A percentile compares a stretch with the other conserved stretches of the same genome.
These are phyloP conservation scores for Fusarium tanahbumbuense DNA, from an alignment of 2,329 filamentous ascomycete genomes.

Conservation along the genomic window DNA sequence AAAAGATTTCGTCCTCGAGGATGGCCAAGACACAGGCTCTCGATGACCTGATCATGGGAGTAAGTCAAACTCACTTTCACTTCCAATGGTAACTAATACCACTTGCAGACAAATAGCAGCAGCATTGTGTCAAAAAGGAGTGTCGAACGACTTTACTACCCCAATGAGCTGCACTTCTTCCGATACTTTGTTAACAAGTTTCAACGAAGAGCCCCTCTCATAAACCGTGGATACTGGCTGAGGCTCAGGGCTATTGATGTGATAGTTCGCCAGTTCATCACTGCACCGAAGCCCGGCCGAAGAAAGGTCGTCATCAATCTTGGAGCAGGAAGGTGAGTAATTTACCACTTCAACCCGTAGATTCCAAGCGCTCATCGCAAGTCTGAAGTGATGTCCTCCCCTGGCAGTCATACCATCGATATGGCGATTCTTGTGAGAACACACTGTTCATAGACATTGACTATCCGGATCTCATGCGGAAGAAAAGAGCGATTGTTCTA, in stretches of 20 bases:
- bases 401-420: constrained; percentile 81
- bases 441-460: constrained; percentile 86
- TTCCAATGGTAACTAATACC: constrained; percentile 5
- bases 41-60: constrained; percentile 68
- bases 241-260: constrained; percentile 85
- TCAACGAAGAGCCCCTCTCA: constrained; percentile 84
- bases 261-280: constrained; percentile 79
- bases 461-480: constrained; percentile 81
- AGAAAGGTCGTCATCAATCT: constrained; percentile 85
- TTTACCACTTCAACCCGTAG: not conserved
- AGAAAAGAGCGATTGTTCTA: constrained; percentile 76
- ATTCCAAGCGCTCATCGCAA: constrained; percentile 9
- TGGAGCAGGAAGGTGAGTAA: constrained; percentile 86
- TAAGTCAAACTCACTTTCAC: constrained; percentile 50
- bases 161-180: constrained; percentile 83
- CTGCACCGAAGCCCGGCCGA: constrained; percentile 56
- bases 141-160: constrained; percentile 88
- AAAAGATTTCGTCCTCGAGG: constrained; percentile 18
- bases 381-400: constrained; percentile 81
- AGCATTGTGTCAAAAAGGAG: constrained; percentile 93
- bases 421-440: constrained; percentile 67
- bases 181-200: constrained; percentile 88
- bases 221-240: constrained; percentile 90
- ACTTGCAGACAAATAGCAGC: constrained; percentile 81
- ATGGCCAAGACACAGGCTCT: constrained; percentile 46